Evolutionary conservation across 2,329 filamentous ascomycete species (phyloP), one percentile per base, ranked within the genome.

Genomic region (Madurella fahalii): DNA sequence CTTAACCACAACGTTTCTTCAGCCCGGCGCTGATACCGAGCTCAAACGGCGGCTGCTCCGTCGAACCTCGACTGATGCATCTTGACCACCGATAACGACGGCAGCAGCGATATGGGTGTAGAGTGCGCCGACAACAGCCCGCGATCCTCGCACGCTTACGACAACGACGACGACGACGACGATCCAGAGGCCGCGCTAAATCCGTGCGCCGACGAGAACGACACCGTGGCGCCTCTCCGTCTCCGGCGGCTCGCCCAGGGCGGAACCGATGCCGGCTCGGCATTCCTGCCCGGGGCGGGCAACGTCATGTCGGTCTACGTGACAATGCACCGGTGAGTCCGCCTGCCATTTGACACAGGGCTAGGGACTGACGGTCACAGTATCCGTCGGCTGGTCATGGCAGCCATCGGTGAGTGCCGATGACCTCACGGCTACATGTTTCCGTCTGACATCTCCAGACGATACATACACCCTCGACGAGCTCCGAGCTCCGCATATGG

Each of bases 401-500:
- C 64, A 15, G 61, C 64, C 13, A 56, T 67, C 40, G 62, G 62
- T 63, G 48, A 43, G 62, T 17, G 13, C 34, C 11, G 9, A 5
- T 37, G 34, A 4, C 34, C 9, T 4, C 4, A 11, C 9, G 34
- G 11, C 34, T 37, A 11, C 13, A 15, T 37, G 13, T 37, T 4
- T 37, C 11, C n/a, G 3, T 43, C 50, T 40, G 11, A 40, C 37
- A 11, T 20, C 5, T 20, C 17, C 16, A 74, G 72, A 75, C 61
- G 73, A 75, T 48, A 71, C 71, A 4, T 75, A 74, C 54, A 75
- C 73, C 1, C 60, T 82, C 54, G 83, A 87, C 47, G 85, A 89
- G 66, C 74, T 89, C 31, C 80, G 80, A 61, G 82, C 83, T 58
- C 85, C 84, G 9, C 78, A 84, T 37, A 83, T 89, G 76, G 88